A percentile compares a stretch with the other conserved stretches of the same genome.
Evolutionary conservation across 192 early-diverging fungal genomes (phyloP).

Genomic region (Backusella sp.): DNA sequence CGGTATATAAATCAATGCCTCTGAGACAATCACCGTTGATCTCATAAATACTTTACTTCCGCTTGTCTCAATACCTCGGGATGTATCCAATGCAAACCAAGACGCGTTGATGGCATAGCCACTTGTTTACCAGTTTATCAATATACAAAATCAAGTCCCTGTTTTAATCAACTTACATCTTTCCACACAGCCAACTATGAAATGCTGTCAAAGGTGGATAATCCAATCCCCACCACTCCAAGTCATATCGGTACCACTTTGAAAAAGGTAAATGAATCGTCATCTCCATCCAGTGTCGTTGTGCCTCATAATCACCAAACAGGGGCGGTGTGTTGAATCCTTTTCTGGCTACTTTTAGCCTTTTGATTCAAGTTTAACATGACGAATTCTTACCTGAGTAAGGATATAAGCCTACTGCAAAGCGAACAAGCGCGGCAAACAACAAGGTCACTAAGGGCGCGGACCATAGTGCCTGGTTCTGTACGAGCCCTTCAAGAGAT

Average conservation of each 20-base stretch:
- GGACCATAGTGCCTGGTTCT: slow-evolving; percentile 37
- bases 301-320: slow-evolving; percentile 97
- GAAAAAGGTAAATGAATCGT: slow-evolving; percentile 73
- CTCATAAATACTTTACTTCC: slow-evolving; percentile 92
- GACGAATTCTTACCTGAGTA: slow-evolving; percentile 65
- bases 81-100: slow-evolving; percentile 86
- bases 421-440: slow-evolving; percentile 61
- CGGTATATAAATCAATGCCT: slow-evolving; percentile 75
- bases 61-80: slow-evolving; percentile 77
- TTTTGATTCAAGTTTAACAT: too few relatives aligned
- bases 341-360: slow-evolving; percentile 6
- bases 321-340: slow-evolving; percentile 71
- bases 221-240: slow-evolving; percentile 94
- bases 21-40: slow-evolving; percentile 69
- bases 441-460: slow-evolving; percentile 42
- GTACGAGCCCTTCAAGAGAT: slow-evolving; percentile 29
- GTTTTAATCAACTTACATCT: slow-evolving; percentile 49
- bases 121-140: slow-evolving; percentile 32
- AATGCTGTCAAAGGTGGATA: slow-evolving; percentile 97
- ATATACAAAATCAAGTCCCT: background rate
- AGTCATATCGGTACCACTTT: slow-evolving; percentile 89
- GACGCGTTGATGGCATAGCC: slow-evolving; percentile 72
- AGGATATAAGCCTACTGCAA: slow-evolving; percentile 60
- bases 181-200: slow-evolving; percentile 85
- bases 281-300: slow-evolving; percentile 98